Evolutionary conservation across 257 asterid species (phyloP).

Genomic region (Echites panduratus): DNA sequence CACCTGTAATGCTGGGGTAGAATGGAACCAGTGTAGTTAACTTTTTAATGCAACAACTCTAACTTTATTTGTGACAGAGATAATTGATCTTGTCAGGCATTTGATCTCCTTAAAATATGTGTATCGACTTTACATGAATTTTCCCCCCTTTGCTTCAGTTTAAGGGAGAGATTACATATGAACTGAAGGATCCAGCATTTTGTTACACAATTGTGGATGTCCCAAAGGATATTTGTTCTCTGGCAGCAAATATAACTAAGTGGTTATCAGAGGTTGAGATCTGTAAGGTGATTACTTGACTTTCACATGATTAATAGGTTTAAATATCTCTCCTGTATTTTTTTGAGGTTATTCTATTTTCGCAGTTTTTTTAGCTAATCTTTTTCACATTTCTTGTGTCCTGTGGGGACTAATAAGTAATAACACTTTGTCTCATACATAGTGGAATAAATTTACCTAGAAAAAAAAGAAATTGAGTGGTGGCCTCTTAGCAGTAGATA

Average conservation of each 20-base stretch:
- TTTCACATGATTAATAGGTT: background rate
- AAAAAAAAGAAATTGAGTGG: background rate
- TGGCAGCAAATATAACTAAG: conserved; percentile 57
- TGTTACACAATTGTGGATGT: conserved; percentile 51
- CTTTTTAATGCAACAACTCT: background rate
- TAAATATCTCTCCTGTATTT: background rate
- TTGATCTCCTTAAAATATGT: conserved; percentile 7
- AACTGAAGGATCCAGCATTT: conserved; percentile 86
- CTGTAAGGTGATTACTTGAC: conserved; percentile 60
- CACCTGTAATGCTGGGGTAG: background rate
- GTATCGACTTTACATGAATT: background rate
- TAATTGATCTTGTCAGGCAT: background rate
- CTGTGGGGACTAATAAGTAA: background rate
- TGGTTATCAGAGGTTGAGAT: conserved; percentile 90
- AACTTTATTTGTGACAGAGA: background rate
- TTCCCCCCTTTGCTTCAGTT: conserved; percentile 40
- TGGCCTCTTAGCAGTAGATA: background rate
- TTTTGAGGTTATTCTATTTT: background rate
- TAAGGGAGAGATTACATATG: conserved; percentile 83
- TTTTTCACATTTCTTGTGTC: background rate
- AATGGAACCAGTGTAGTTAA: background rate
- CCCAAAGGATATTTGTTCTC: conserved; percentile 71
- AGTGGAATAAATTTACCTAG: background rate
- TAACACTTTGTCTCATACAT: background rate
- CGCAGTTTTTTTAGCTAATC: background rate